Evolutionary conservation across 208 protist species (phyloP).

Genomic region (Leishmania tropica): DNA sequence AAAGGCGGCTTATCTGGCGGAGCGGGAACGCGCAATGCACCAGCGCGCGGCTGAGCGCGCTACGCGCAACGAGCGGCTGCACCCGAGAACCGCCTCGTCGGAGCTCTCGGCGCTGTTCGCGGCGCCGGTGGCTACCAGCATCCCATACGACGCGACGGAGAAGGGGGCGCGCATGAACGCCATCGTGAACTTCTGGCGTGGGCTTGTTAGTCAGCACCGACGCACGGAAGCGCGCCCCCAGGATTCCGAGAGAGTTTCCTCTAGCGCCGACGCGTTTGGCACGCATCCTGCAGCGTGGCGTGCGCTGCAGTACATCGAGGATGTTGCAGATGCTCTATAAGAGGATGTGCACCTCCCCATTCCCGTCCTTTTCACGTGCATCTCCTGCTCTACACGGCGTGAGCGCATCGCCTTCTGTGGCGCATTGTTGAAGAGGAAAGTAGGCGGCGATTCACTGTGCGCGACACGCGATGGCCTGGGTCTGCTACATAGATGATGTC

Average conservation of each 20-base stretch:
- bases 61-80: constrained; percentile 23
- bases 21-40: constrained; percentile 13
- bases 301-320: constrained; percentile 17
- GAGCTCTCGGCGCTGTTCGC: constrained; percentile 10
- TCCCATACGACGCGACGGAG: constrained; percentile 29
- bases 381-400: neutral
- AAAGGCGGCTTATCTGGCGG: constrained; percentile 19
- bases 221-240: constrained; percentile 18
- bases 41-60: constrained; percentile 28
- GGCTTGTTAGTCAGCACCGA: constrained; percentile 56
- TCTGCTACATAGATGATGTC: neutral
- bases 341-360: neutral
- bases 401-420: neutral
- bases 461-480: neutral
- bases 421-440: neutral
- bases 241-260: neutral
- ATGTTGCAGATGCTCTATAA: neutral
- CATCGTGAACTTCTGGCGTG: constrained; percentile 70
- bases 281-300: neutral
- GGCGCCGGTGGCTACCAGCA: neutral
- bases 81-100: constrained; percentile 11
- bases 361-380: neutral
- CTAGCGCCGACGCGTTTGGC: neutral
- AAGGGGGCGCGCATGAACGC: constrained; percentile 47
- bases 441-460: neutral